Percentiles rank a stretch among this genome's conserved stretches.
These are phyloP conservation scores for Panaeolus cyanescens DNA, from an alignment of 768 basidiomycete species.

Conservation along the genomic window DNA sequence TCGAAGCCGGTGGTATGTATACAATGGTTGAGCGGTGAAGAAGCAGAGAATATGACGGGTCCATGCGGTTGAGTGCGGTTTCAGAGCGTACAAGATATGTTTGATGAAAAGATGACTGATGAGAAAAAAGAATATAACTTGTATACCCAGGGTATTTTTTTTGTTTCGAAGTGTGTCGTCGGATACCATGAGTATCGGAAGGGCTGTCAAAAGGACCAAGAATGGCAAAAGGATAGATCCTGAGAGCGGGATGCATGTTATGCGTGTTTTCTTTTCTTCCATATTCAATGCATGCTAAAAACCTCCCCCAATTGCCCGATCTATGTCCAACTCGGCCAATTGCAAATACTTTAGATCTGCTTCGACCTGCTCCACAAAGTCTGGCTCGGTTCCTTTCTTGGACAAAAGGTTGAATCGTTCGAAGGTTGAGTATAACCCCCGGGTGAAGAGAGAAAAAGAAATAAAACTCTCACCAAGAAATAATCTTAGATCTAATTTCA, in stretches of 20 bases:
- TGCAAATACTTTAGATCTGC: not conserved
- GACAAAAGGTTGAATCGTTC: not conserved
- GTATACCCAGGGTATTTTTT: not conserved
- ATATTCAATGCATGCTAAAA: slow-evolving; percentile 15
- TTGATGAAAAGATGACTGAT: not conserved
- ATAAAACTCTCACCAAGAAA: not conserved
- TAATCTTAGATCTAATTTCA: slow-evolving; percentile 9
- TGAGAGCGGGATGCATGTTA: slow-evolving; percentile 15
- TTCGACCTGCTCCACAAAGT: not conserved
- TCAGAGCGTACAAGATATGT: slow-evolving; percentile 8
- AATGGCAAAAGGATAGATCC: not conserved
- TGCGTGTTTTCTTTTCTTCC: slow-evolving; percentile 9
- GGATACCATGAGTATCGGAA: slow-evolving; percentile 9
- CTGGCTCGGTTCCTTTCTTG: slow-evolving; percentile 1
- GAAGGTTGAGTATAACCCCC: not conserved
- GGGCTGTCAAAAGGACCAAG: not conserved
- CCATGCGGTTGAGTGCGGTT: slow-evolving; percentile 2
- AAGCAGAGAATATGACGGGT: not conserved
- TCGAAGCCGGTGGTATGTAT: not conserved
- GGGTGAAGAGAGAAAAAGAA: not conserved
- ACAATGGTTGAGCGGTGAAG: not conserved
- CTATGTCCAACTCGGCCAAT: not conserved
- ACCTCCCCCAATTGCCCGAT: not conserved
- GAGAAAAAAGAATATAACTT: not conserved
- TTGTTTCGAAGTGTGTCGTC: too few relatives aligned